These are phyloP conservation scores for Puccinia hordei DNA, from an alignment of 1,284 basidiomycete genomes.

Conservation along the genomic window DNA sequence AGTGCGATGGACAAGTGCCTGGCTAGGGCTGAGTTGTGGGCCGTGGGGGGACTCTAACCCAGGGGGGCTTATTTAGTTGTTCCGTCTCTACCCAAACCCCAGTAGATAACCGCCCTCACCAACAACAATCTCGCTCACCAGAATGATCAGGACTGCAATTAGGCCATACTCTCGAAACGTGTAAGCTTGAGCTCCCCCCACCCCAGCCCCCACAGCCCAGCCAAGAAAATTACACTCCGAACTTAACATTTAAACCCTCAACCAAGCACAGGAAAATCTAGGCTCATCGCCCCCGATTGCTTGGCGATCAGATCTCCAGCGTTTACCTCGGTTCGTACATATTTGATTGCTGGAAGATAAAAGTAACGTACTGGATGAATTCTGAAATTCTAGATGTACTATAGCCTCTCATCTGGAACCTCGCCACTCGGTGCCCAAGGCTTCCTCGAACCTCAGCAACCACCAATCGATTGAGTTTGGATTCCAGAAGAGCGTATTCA, in stretches of 20 bases:
- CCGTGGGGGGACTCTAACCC: too few relatives aligned
- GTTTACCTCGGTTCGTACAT: not conserved
- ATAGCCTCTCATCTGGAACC: conserved; percentile 8
- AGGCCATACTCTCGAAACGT: not conserved
- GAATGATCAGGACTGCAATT: not conserved
- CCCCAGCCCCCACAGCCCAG: too few relatives aligned
- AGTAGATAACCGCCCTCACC: too few relatives aligned
- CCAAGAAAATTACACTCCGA: not conserved
- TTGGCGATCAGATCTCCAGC: not conserved
- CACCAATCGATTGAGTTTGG: not conserved
- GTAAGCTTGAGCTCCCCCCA: not conserved
- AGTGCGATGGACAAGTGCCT: too few relatives aligned
- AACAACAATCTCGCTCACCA: not conserved
- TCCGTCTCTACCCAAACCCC: too few relatives aligned
- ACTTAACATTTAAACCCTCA: not conserved
- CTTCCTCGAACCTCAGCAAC: not conserved
- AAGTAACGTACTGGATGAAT: not conserved
- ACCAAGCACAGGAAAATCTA: conserved; percentile 24
- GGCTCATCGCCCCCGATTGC: not conserved
- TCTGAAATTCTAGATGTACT: not conserved
- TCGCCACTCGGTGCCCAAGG: not conserved
- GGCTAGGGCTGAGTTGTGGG: too few relatives aligned
- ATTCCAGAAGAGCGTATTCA: conserved; percentile 20
- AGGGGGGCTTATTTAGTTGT: too few relatives aligned
- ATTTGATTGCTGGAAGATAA: not conserved